A percentile compares a stretch with the other conserved stretches of the same genome.
Conservation (phyloP, 2,329 filamentous ascomycete species). For the Neofusicoccum laricinum region DNA sequence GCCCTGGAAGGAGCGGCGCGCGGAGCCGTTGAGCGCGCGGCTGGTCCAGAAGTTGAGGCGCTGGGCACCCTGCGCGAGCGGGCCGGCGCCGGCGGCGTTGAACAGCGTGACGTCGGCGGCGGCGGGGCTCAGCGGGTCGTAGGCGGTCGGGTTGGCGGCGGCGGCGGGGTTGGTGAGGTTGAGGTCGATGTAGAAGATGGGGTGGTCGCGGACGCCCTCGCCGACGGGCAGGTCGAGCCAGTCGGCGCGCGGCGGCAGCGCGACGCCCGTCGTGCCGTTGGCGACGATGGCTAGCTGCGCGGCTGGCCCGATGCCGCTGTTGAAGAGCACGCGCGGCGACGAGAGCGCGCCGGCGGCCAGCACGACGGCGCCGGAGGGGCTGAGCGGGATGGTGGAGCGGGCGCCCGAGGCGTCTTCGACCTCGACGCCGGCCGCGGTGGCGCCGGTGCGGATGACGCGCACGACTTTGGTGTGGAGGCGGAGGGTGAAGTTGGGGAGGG, state of each 20-base stretch:
- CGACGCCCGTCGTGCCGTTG: conserved; percentile 39
- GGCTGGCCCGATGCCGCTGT: conserved; percentile 65
- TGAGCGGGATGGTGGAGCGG: conserved; percentile 59
- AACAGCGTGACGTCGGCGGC: conserved; percentile 30
- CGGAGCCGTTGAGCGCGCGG: conserved; percentile 36
- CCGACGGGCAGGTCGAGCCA: conserved; percentile 54
- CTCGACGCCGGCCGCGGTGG: conserved; percentile 65
- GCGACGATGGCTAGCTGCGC: conserved; percentile 44
- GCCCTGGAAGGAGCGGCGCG: conserved; percentile 40
- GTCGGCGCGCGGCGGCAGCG: conserved; percentile 41
- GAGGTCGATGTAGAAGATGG: conserved; percentile 30
- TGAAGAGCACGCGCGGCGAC: conserved; percentile 66
- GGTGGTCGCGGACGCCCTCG: conserved; percentile 49
- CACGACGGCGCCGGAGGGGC: conserved; percentile 61
- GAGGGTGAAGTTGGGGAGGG: conserved; percentile 63
- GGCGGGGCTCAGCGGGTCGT: conserved; percentile 27
- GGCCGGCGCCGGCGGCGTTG: conserved; percentile 33
- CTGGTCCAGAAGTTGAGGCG: conserved; percentile 49
- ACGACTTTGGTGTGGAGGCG: conserved; percentile 65
- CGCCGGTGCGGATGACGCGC: conserved; percentile 63
- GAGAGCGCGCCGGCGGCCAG: conserved; percentile 67
- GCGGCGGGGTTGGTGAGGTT: conserved; percentile 23
- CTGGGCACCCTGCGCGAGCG: conserved; percentile 45
- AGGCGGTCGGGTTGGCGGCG: conserved; percentile 23
- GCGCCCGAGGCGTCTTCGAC: conserved; percentile 61